A percentile compares a stretch with the other conserved stretches of the same genome.
Evolutionary conservation across 805 yeast species (phyloP).

Genomic region (Kurtzmaniella cleridarum): DNA sequence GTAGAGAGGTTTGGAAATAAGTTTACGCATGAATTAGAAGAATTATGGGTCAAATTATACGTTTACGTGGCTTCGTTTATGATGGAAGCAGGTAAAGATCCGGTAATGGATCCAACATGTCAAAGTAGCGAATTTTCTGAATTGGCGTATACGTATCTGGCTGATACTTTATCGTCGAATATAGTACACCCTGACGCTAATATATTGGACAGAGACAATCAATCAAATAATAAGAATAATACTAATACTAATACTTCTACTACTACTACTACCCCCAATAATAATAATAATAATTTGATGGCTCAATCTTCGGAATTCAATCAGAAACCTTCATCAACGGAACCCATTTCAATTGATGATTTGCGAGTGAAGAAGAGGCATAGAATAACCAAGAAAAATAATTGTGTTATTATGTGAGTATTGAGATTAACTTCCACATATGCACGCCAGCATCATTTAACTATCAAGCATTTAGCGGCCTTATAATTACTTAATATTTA

Average conservation of each 20-base stretch:
- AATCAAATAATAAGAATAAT: neutral
- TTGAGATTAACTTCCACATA: neutral
- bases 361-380: constrained; percentile 7
- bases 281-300: neutral
- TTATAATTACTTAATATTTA: no score
- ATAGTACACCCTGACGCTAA: no score
- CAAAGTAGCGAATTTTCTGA: no score
- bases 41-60: constrained; percentile 67
- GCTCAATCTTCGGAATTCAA: no score
- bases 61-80: constrained; percentile 64
- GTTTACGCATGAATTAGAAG: constrained; percentile 57
- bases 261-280: no score
- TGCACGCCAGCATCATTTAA: no score
- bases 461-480: no score
- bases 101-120: constrained; percentile 12
- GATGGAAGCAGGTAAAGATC: constrained; percentile 56
- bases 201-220: no score
- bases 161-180: no score
- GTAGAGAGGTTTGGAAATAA: constrained; percentile 52
- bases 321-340: neutral
- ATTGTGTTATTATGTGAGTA: constrained; percentile 23
- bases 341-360: neutral
- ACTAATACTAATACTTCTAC: constrained; percentile 1
- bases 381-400: constrained; percentile 15
- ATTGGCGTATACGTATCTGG: no score